Base-by-base conservation (phyloP, 116 monocot genomes). In the Iris pallida region DNA sequence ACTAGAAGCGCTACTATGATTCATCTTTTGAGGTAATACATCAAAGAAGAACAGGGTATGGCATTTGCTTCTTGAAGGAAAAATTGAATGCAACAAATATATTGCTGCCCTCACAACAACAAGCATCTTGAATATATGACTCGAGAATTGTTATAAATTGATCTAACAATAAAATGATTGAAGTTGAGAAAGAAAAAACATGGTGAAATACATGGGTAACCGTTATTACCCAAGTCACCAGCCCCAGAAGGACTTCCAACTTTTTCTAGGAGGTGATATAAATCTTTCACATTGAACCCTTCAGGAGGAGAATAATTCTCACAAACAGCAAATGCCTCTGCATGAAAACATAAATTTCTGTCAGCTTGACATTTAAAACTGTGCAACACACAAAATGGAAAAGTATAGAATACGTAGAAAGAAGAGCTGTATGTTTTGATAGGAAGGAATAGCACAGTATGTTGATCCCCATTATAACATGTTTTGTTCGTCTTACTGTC, bases 281-380 rank as follows among this genome's bases (percentile, higher is more conserved):
- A 73, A 82, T 97, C 96, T 72, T 90, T 90, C 77, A 84, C 83
- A 65, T 83, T 79, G 69, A 97, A 97, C n/a, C 89, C 87, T 75
- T 89, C 87, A 14, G 96, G 96, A 55, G 92, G 89, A 40, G 81
- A 85, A 74, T 97, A 97, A 65, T 90, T 89, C 71, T 92, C 92
- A 61, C 92, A 97, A 74, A 92, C 92, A 66, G 80, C 92, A 87
- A 97, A 97, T 63, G 96, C 92, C 81, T 90, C 92, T 97, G 90
- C 66, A 76, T 47, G 19, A 68, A 42, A 78, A 51, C 18, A 45
- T 61, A 61, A 6, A 61, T 43, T 61, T 43, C 15, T 18, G 13
- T 47, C 47, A 47, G 16, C 19, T 2, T 53, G 65, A 66, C 30
- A 66, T 51, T 4, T 53, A 19, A 47, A 64, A 64, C 44, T 61